These are phyloP conservation scores for Dichotomocladium elegans DNA, from an alignment of 371 early-diverging fungal genomes.

Conservation along the genomic window DNA sequence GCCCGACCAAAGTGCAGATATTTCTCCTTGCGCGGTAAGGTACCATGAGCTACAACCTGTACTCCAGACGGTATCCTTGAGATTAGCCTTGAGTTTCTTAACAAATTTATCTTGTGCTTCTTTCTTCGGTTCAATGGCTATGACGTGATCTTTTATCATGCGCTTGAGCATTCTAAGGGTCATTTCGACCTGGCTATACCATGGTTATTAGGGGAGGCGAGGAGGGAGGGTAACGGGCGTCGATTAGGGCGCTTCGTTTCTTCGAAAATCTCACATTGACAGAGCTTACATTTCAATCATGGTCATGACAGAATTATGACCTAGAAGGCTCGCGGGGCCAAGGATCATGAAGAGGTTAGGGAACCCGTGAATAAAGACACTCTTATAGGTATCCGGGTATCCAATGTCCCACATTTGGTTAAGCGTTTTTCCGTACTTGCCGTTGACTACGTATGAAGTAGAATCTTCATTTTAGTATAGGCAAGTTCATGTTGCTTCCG, in stretches of 20 bases:
- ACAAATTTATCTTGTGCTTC: constrained; percentile 11
- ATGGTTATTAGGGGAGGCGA: too few species aligned
- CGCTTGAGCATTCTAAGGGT: too few species aligned
- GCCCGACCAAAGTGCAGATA: constrained; percentile 6
- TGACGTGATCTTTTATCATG: constrained; percentile 4
- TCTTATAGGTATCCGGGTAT: constrained; percentile 19
- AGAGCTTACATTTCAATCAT: constrained; percentile 2
- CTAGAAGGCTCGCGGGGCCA: constrained; percentile 40
- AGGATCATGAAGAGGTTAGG: constrained; percentile 42
- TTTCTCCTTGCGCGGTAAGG: neutral
- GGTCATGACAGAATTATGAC: constrained; percentile 18
- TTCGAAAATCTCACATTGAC: neutral
- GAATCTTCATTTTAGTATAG: too few species aligned
- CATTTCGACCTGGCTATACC: too few species aligned
- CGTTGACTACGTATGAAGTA: constrained; percentile 5
- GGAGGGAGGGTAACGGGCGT: too few species aligned
- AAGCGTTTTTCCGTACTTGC: neutral
- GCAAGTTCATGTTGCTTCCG: too few species aligned
- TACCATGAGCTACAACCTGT: constrained; percentile 9
- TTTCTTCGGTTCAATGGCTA: constrained; percentile 12
- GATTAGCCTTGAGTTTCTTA: constrained; percentile 4
- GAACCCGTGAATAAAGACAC: constrained; percentile 24
- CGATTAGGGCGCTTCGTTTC: neutral
- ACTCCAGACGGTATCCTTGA: constrained; percentile 17
- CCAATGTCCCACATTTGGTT: constrained; percentile 10